Evolutionary conservation across 805 yeast species (phyloP).

Genomic region (Teunomyces aglyptinius): DNA sequence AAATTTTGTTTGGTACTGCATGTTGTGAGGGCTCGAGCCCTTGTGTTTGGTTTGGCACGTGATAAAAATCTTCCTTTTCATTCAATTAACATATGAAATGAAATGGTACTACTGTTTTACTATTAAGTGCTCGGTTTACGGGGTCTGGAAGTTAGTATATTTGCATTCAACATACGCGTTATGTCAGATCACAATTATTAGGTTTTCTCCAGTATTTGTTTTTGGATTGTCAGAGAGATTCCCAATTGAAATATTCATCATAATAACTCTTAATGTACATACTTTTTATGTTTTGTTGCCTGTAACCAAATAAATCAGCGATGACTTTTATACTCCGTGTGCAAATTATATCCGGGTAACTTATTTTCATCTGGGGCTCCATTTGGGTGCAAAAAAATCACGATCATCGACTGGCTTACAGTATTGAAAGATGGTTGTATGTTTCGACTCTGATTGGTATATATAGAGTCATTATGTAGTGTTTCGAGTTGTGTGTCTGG

Average conservation of each 20-base stretch:
- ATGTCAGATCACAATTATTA: conserved; percentile 16
- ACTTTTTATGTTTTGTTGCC: background rate
- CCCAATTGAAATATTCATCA: conserved; percentile 34
- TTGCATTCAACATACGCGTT: background rate
- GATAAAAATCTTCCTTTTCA: too few relatives aligned
- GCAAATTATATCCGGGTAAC: background rate
- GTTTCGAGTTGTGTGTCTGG: too few relatives aligned
- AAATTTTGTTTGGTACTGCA: background rate
- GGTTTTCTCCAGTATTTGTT: conserved; percentile 22
- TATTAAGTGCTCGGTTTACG: background rate
- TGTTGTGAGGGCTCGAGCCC: conserved; percentile 7
- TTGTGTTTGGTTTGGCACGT: background rate
- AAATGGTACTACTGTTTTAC: too few relatives aligned
- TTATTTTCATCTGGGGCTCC: too few relatives aligned
- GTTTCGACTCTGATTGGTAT: background rate
- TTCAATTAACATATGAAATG: too few relatives aligned
- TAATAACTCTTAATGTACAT: conserved; percentile 1
- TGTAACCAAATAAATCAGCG: background rate
- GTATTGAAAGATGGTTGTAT: background rate
- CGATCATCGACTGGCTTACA: background rate
- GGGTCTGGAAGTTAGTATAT: conserved; percentile 6
- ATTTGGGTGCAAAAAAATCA: background rate
- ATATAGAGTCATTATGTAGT: too few relatives aligned
- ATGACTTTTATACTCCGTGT: background rate
- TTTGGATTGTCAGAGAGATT: conserved; percentile 34